Evolutionary conservation across 2,329 filamentous ascomycete genomes (phyloP).

Genomic region (Chaetomium strumarium): DNA sequence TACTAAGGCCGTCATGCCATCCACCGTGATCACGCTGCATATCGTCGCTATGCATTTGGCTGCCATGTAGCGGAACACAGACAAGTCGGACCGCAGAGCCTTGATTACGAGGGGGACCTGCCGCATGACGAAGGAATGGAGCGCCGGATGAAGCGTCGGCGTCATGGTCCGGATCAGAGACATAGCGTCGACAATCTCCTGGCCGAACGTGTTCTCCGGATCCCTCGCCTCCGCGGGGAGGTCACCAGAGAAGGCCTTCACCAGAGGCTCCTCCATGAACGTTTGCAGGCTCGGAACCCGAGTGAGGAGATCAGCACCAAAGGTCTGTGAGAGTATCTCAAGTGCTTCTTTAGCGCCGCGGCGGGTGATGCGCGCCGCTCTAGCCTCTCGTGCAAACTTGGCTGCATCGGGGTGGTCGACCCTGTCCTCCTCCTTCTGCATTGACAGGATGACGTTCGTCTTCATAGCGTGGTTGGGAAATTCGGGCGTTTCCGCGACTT

Average conservation of each 20-base stretch:
- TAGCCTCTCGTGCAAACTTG: conserved; percentile 84
- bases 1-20: conserved; percentile 93
- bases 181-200: conserved; percentile 89
- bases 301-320: conserved; percentile 71
- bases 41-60: conserved; percentile 96
- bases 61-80: conserved; percentile 91
- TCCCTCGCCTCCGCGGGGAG: conserved; percentile 69
- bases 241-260: conserved; percentile 64
- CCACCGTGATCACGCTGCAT: conserved; percentile 91
- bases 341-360: conserved; percentile 91
- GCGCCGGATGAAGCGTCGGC: conserved; percentile 73
- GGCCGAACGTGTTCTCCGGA: conserved; percentile 69
- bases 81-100: conserved; percentile 79
- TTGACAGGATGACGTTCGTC: conserved; percentile 76
- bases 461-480: conserved; percentile 78
- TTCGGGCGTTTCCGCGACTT: conserved; percentile 95
- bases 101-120: conserved; percentile 82
- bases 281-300: conserved; percentile 75
- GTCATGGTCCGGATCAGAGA: conserved; percentile 87
- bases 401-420: conserved; percentile 87
- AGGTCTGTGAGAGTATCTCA: conserved; percentile 76
- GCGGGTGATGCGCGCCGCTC: conserved; percentile 80
- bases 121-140: conserved; percentile 75
- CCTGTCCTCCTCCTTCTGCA: conserved; percentile 95
- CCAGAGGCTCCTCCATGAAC: conserved; percentile 77